Base-by-base conservation (phyloP, 345 rosid genomes). In the Raphanus raphanistrum region DNA sequence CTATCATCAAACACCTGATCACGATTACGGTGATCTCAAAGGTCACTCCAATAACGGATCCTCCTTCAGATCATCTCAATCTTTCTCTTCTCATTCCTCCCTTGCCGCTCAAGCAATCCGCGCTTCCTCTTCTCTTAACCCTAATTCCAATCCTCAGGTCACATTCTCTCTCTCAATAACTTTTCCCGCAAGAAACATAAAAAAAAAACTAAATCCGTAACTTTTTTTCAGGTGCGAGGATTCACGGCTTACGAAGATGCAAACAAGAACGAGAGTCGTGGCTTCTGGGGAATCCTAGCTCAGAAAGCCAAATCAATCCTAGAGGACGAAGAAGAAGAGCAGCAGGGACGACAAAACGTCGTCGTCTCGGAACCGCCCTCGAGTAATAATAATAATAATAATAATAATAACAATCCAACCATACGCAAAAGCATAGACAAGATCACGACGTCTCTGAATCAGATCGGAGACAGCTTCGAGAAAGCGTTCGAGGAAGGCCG, bases 401-500 rank as follows among this genome's bases (percentile, higher is more conserved):
- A 29, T 21, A 21, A 21, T 21, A 58, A 61, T 5, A 68, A 29
- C 31, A 59, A 59, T 59, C 96, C 93, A 66, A 77, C 80, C 33
- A 75, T 90, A 4, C 85, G 96, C 62, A 91, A 85, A 83, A 88
- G 95, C 73, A 87, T 90, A 86, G 91, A 90, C 70, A 88, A 78
- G 75, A 76, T 94, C 77, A 80, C 92, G 11, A 66, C 91, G 43
- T 92, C 98, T 41, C 86, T 92, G 58, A 92, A 94, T 83, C 95
- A 90, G 28, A 86, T 90, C 61, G 98, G 93, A 13, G 98, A 87
- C 68, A 83, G 90, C 48, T 92, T 94, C 84, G 98, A 94, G 79
- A 94, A 87, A 86, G 95, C 93, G 10, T 87, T 86, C 64, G 98
- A 89, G 83, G 98, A 90, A 89, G 97, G 99, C 58, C 90, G 88